Evolutionary conservation across 768 basidiomycete species (phyloP), one percentile per base, ranked within the genome.

Genomic region (Amanita phalloides): DNA sequence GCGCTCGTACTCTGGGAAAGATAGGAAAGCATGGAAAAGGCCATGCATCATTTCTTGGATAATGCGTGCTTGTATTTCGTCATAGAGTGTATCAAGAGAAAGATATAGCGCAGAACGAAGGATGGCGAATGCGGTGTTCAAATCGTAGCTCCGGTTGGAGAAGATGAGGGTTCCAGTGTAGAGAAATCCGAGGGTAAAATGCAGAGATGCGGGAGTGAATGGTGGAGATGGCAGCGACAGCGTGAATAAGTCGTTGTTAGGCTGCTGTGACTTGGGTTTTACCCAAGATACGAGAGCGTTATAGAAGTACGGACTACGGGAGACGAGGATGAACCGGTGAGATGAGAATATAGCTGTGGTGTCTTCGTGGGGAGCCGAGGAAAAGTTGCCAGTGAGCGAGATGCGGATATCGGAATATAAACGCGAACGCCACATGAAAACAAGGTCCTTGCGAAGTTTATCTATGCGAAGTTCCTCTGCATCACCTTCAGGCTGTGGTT

Each of bases 361-460:
- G 49, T 72, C 77, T 52, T 87, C 84, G 51, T 82, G 81, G 50
- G 77, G 75, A 0, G 74, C 63, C 1, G 81, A 78, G 0, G 78
- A 81, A 58, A 82, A 84, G 53, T 75, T 80, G 44, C 84, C 84
- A 0, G 81, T 78, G 54, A 94, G 77, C 0, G 84, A 76, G 50
- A 98, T 83, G 48, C 86, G 81, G 20, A 95, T 80, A 65, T 98
- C 95, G 2, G 91, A 90, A 63, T 93, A 98, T 14, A 98, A 80
- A 45, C 92, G 82, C 11, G 87, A 88, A 30, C 95, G 72, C 95
- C 94, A 97, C 91, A 93, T 95, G 71, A 86, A 96, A 21, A 94
- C 88, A 26, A 96, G 75, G 61, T 97, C 95, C 66, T 91, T 90
- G 55, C 90, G 81, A 8, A 96, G 78, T 67, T 92, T 90, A 64